Evolutionary conservation across 257 asterid species (phyloP), one percentile per base, ranked within the genome.

Genomic region (Scutellaria minor): DNA sequence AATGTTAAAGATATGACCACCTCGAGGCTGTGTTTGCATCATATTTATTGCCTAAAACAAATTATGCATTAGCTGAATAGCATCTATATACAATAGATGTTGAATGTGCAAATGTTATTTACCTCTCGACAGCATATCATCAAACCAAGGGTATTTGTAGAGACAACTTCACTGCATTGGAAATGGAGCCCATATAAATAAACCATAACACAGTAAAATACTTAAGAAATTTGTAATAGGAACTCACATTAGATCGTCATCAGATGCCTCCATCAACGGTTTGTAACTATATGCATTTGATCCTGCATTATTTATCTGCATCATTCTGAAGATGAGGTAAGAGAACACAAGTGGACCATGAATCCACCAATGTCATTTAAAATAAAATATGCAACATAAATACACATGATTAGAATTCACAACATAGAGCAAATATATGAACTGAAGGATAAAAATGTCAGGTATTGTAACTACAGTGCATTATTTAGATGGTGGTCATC

Each of bases 41-140:
- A 91, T 85, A 62, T 89, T 91, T 70, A 93, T 90, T 66, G 96
- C 98, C 97, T 93, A 79, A 46, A 83, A 77, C 39, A 70, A 53
- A 40, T 65, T 9, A 75, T 53, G 60, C 69, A 68, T 85, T 71
- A 89, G 85, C 71, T 52, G 77, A 71, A 53, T 52, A 42, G 52
- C 24, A 70, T 61, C 73, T 20, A 39, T 53, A 64, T 44, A 65
- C 13, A 58, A 76, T 66, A 44, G 71, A 54, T 70, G 15, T 14
- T 5, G 70, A 42, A 70, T 37, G 64, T 72, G 18, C 61, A 69
- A 40, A 75, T 59, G 14, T 24, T 70, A 50, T 64, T 75, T 88
- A 91, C 98, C 98, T 93, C 98, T 83, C 98, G 92, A 71, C 98
- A 93, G 70, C 98, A 93, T 69, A 93, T 90, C 98, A 90, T 93